Base-by-base conservation (phyloP, 2,329 filamentous ascomycete species). In the Diaporthe capsici region DNA sequence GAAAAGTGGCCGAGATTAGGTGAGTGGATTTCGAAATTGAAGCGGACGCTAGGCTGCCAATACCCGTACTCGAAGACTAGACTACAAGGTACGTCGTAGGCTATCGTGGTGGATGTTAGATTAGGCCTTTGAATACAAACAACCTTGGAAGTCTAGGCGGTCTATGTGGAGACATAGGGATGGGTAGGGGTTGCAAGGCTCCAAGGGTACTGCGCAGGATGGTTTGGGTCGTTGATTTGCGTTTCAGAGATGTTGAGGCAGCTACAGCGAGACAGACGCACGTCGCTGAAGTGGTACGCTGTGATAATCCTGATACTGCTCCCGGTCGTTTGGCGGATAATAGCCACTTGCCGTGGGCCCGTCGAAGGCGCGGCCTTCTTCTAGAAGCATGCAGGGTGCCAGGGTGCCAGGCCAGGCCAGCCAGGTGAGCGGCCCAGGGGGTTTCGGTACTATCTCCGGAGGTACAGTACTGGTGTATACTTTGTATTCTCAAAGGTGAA, bases 321-420 rank as follows among this genome's bases (percentile, higher is more conserved):
- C 49, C 65, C 34, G 49, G 34, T 42, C 34, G n/a, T 55, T 55
- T 49, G 65, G n/a, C 65, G 65, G 65, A 53, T 39, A 22, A n/a
- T 39, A 42, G 22, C 63, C 47, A 39, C 47, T 39, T 68, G 44
- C 63, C 65, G 34, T 53, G 65, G 65, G 31, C 65, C 63, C 63
- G 47, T 68, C 22, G 63, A 37, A 53, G 63, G 31, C 47, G 13
- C 34, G 12, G 31, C 47, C 10, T 20, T 13, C 39, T 68, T 68
- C 65, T 68, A 53, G 63, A 67, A 67, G 63, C 63, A 51, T 67
- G 61, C 61, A 65, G 17, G 42, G 25, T 47, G 17, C 17, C 4
- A 6, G 61, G 61, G 60, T 65, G 22, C 39, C 39, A 44, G 39
- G 60, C 6, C 22, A 61, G 37, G 37, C 37, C 3, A 39, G 37